A percentile compares a stretch with the other conserved stretches of the same genome.
Evolutionary conservation across 2,329 filamentous ascomycete species (phyloP).

Genomic region (Neonectria hederae): DNA sequence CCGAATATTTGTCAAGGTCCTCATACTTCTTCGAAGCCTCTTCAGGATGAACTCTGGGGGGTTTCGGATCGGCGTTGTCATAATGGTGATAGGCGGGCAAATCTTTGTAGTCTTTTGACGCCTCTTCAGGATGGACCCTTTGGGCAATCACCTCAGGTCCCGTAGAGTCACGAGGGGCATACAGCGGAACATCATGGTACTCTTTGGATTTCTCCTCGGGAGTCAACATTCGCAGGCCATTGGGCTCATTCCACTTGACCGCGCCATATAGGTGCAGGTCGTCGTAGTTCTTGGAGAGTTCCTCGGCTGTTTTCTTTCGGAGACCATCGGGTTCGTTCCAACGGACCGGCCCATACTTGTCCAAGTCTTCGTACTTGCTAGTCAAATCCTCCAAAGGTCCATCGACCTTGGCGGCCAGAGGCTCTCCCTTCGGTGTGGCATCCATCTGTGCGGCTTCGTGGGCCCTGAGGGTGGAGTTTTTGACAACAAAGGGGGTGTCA

Average conservation of each 20-base stretch:
- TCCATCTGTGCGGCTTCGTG: conserved; percentile 44
- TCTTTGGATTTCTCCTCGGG: conserved; percentile 52
- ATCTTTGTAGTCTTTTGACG: conserved; percentile 46
- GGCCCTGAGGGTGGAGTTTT: conserved; percentile 43
- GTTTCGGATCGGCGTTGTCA: conserved; percentile 40
- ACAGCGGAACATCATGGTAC: conserved; percentile 50
- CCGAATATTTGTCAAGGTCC: conserved; percentile 48
- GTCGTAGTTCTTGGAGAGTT: conserved; percentile 51
- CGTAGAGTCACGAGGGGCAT: conserved; percentile 42
- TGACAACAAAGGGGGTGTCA: conserved; percentile 46
- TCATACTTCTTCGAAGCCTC: conserved; percentile 50
- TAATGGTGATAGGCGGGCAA: conserved; percentile 38
- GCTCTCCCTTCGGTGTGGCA: conserved; percentile 47
- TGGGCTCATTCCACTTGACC: conserved; percentile 50
- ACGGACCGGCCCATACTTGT: conserved; percentile 49
- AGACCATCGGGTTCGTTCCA: conserved; percentile 55
- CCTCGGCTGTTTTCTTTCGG: conserved; percentile 44
- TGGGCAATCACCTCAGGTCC: conserved; percentile 22
- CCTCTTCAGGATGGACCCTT: conserved; percentile 42
- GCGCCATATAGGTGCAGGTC: conserved; percentile 50
- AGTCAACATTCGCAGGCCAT: conserved; percentile 44
- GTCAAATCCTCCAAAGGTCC: conserved; percentile 40
- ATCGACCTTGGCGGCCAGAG: conserved; percentile 50
- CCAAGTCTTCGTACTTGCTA: conserved; percentile 53
- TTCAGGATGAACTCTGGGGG: conserved; percentile 43